Evolutionary conservation across 768 basidiomycete species (phyloP).

Genomic region (Plicaturopsis crispa): DNA sequence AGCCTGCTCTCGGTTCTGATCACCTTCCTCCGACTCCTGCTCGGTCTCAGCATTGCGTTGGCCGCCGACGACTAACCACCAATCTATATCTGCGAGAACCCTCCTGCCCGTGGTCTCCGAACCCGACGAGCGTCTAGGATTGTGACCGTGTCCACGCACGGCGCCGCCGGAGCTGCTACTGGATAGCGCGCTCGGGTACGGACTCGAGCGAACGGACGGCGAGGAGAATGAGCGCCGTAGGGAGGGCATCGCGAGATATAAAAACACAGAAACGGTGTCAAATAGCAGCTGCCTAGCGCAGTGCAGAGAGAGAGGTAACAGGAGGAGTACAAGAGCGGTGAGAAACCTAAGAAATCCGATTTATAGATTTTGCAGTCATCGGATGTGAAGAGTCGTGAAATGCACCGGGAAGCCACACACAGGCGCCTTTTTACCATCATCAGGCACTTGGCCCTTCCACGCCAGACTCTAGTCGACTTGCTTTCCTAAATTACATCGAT

Average conservation of each 20-base stretch:
- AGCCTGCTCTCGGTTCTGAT: constrained; percentile 25
- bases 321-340: constrained; percentile 25
- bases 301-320: constrained; percentile 31
- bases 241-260: constrained; percentile 47
- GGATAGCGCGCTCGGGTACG: constrained; percentile 45
- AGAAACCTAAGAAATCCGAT: constrained; percentile 37
- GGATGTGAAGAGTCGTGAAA: constrained; percentile 11
- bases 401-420: constrained; percentile 2
- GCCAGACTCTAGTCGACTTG: constrained; percentile 9
- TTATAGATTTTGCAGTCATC: constrained; percentile 12
- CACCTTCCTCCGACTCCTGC: constrained; percentile 32
- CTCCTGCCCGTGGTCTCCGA: constrained; percentile 59
- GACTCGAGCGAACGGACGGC: constrained; percentile 60
- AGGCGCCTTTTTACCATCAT: constrained; percentile 3
- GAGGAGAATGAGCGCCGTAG: constrained; percentile 74
- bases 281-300: constrained; percentile 43
- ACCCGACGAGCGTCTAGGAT: constrained; percentile 54
- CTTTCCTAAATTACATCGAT: neutral
- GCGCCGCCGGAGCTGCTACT: constrained; percentile 27
- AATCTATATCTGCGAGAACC: constrained; percentile 81
- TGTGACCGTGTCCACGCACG: constrained; percentile 26
- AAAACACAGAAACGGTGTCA: constrained; percentile 2
- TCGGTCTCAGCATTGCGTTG: constrained; percentile 46
- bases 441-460: constrained; percentile 1
- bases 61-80: constrained; percentile 76